A percentile compares a stretch with the other conserved stretches of the same genome.
These are phyloP conservation scores for Colletotrichum musicola DNA, from an alignment of 2,329 filamentous ascomycete species.

Conservation along the genomic window DNA sequence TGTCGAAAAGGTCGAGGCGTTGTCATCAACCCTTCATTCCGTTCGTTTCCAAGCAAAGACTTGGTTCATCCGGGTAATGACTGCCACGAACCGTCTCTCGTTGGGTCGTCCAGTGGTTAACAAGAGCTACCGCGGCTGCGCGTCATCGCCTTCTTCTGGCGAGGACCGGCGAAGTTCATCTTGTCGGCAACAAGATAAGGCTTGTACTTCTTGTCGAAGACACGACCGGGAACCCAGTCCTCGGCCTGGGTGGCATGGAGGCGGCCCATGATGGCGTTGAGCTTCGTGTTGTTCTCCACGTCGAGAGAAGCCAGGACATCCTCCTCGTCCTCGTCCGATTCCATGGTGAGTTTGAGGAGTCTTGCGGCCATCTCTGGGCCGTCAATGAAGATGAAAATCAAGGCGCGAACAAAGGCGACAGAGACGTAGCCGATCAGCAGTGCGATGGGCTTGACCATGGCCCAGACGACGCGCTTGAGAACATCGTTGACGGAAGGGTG, in stretches of 20 bases:
- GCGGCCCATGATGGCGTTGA: slow-evolving; percentile 30
- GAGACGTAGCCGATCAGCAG: slow-evolving; percentile 21
- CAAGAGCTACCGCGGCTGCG: slow-evolving; percentile 29
- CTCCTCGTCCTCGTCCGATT: neutral
- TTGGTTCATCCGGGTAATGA: slow-evolving; percentile 9
- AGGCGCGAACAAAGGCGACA: slow-evolving; percentile 14
- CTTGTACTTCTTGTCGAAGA: slow-evolving; percentile 37
- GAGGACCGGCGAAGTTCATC: slow-evolving; percentile 28
- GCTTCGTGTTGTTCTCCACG: slow-evolving; percentile 28
- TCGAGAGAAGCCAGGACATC: slow-evolving; percentile 7
- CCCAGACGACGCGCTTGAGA: slow-evolving; percentile 19
- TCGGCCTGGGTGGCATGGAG: slow-evolving; percentile 11
- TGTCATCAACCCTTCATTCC: neutral
- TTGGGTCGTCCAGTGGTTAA: neutral
- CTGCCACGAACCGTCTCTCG: neutral
- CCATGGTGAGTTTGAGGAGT: neutral
- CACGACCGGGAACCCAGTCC: slow-evolving; percentile 3
- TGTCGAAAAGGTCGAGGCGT: neutral
- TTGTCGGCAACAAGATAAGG: slow-evolving; percentile 21
- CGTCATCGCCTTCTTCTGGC: slow-evolving; percentile 31
- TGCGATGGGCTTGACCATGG: slow-evolving; percentile 25
- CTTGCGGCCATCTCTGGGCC: slow-evolving; percentile 16
- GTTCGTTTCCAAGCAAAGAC: neutral
- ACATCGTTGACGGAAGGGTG: slow-evolving; percentile 17
- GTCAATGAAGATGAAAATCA: slow-evolving; percentile 35